These are phyloP conservation scores for Syzygium malaccense DNA, from an alignment of 441 rosid genomes.

Conservation along the genomic window DNA sequence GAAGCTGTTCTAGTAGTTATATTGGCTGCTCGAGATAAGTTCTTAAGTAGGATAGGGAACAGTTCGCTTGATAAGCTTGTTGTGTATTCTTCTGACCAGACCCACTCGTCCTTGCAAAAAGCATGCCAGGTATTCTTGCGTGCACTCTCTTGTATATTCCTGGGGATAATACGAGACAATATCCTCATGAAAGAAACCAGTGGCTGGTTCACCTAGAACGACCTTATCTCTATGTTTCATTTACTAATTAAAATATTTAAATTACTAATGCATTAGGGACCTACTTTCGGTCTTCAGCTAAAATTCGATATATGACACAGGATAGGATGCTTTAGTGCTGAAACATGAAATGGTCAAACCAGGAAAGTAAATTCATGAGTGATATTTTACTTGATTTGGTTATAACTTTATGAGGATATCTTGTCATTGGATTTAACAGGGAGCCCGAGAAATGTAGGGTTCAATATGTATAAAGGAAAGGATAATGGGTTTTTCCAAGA, in stretches of 20 bases:
- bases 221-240: not conserved
- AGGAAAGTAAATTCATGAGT: not conserved
- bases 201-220: not conserved
- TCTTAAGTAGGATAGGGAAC: conserved; percentile 42
- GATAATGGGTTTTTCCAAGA: not conserved
- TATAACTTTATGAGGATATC: not conserved
- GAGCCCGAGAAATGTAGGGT: not conserved
- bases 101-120: conserved; percentile 74
- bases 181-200: not conserved
- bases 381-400: not conserved
- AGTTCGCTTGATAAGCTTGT: conserved; percentile 54
- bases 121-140: conserved; percentile 65
- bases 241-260: not conserved
- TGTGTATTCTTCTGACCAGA: conserved; percentile 81
- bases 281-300: not conserved
- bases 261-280: not conserved
- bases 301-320: not conserved
- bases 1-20: conserved; percentile 78
- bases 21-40: conserved; percentile 68
- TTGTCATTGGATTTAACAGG: not conserved
- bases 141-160: not conserved
- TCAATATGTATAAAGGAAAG: not conserved
- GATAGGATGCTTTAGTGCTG: not conserved
- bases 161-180: not conserved
- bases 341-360: not conserved